A percentile compares a stretch with the other conserved stretches of the same genome.
Evolutionary conservation across 768 basidiomycete genomes (phyloP).

Genomic region (Auriscalpium microsporum): DNA sequence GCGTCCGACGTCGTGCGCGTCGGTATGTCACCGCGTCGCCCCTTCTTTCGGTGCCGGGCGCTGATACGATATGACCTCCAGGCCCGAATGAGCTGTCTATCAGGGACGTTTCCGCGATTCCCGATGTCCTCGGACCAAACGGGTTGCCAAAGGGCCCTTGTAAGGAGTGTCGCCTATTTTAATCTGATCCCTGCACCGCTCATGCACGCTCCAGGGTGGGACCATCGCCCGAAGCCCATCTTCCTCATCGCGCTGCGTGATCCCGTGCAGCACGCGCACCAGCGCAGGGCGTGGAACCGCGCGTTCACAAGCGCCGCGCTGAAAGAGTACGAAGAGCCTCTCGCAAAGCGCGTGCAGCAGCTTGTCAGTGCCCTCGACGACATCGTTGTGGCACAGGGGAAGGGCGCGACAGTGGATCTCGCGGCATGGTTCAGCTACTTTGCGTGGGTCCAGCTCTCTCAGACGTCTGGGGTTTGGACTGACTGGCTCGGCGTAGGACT

Average conservation of each 20-base stretch:
- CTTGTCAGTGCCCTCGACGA: slow-evolving; percentile 30
- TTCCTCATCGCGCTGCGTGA: slow-evolving; percentile 31
- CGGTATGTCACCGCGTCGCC: slow-evolving; percentile 17
- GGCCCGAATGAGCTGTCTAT: slow-evolving; percentile 43
- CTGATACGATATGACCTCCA: slow-evolving; percentile 12
- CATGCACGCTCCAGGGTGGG: slow-evolving; percentile 36
- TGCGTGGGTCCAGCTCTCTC: slow-evolving; percentile 22
- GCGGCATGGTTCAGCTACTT: slow-evolving; percentile 32
- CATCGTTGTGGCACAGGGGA: slow-evolving; percentile 7
- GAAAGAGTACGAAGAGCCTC: slow-evolving; percentile 35
- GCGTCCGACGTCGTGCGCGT: slow-evolving; percentile 27
- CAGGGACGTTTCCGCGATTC: slow-evolving; percentile 24
- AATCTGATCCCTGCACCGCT: no score
- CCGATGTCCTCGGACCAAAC: slow-evolving; percentile 25
- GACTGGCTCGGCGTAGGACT: slow-evolving; percentile 19
- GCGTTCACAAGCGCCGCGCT: slow-evolving; percentile 38
- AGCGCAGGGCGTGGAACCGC: slow-evolving; percentile 42
- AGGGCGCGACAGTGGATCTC: slow-evolving; percentile 22
- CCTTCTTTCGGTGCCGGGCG: not conserved
- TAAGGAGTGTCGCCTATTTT: slow-evolving; percentile 13
- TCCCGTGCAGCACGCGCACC: slow-evolving; percentile 35
- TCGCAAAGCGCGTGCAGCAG: slow-evolving; percentile 30
- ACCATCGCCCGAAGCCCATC: slow-evolving; percentile 33
- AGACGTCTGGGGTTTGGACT: not conserved
- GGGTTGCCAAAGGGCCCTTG: slow-evolving; percentile 36